Conservation (phyloP, 495 filamentous ascomycete species). For the Lasiosphaeris hirsuta region DNA sequence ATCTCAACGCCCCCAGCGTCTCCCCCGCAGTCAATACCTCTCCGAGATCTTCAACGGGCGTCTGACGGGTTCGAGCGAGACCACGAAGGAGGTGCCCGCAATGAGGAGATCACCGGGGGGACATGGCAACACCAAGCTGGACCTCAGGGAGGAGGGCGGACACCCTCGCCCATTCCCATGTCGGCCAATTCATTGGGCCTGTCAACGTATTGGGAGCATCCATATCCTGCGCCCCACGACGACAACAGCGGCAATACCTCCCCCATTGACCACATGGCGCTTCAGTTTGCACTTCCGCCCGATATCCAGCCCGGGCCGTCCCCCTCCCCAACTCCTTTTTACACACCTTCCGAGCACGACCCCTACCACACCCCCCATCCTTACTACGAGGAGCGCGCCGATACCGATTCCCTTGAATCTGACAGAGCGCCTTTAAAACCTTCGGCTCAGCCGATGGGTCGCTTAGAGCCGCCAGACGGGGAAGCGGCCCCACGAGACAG, state of each 20-base stretch:
- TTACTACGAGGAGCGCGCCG: constrained; percentile 51
- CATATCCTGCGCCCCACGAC: constrained; percentile 29
- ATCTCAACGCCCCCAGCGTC: constrained; percentile 24
- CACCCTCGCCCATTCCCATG: constrained; percentile 33
- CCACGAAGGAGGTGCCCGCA: constrained; percentile 24
- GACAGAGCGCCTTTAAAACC: constrained; percentile 67
- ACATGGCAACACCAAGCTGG: constrained; percentile 29
- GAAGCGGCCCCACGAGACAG: constrained; percentile 60
- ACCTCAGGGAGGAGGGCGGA: constrained; percentile 24
- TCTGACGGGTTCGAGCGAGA: constrained; percentile 42
- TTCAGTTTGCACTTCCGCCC: constrained; percentile 49
- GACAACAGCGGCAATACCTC: constrained; percentile 33
- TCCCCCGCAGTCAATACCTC: constrained; percentile 70
- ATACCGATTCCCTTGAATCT: constrained; percentile 62
- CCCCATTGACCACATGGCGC: constrained; percentile 43
- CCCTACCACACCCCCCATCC: constrained; percentile 38
- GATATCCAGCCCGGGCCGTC: constrained; percentile 32
- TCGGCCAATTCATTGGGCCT: constrained; percentile 41
- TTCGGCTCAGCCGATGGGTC: constrained; percentile 63
- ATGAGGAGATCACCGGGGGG: constrained; percentile 29
- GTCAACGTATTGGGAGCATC: constrained; percentile 48
- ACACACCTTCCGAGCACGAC: constrained; percentile 32
- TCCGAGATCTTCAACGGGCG: constrained; percentile 71
- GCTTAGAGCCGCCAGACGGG: constrained; percentile 42
- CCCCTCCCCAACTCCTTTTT: constrained; percentile 18